Evolutionary conservation across 768 basidiomycete species (phyloP).

Genomic region (Tricholoma sp.): DNA sequence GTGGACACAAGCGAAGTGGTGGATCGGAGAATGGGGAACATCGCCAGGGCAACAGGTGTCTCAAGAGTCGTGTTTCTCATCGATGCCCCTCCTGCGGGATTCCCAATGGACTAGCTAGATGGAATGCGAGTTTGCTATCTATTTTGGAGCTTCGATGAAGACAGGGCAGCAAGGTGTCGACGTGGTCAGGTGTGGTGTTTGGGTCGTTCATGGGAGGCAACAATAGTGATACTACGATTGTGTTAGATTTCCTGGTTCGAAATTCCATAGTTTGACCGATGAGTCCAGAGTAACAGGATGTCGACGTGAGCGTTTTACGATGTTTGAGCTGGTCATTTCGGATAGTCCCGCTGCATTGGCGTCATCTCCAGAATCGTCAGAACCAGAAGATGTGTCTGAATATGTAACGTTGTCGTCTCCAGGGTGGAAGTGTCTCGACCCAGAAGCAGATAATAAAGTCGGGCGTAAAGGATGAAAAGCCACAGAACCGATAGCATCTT

Average conservation of each 20-base stretch:
- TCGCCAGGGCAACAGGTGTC: too few relatives aligned
- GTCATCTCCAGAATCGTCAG: slow-evolving; percentile 20
- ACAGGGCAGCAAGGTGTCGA: too few relatives aligned
- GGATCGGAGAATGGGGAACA: too few relatives aligned
- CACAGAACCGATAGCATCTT: slow-evolving; percentile 73
- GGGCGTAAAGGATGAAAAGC: slow-evolving; percentile 66
- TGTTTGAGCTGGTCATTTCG: background rate
- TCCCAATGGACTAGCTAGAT: background rate
- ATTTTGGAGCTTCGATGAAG: too few relatives aligned
- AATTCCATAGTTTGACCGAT: slow-evolving; percentile 28
- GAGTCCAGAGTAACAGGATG: slow-evolving; percentile 28
- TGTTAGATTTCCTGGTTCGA: background rate
- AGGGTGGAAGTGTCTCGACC: slow-evolving; percentile 66
- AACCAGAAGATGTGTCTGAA: slow-evolving; percentile 14
- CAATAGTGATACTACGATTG: background rate
- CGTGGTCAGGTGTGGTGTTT: too few relatives aligned
- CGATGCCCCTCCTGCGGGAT: background rate
- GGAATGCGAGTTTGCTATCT: too few relatives aligned
- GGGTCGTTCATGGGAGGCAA: too few relatives aligned
- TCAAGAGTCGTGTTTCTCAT: background rate
- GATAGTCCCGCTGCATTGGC: slow-evolving; percentile 19
- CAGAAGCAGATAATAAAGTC: slow-evolving; percentile 59
- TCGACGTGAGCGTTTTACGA: slow-evolving; percentile 6
- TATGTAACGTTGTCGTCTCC: slow-evolving; percentile 11
- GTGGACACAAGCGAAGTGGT: too few relatives aligned